These are phyloP conservation scores for Phyllosticta citriasiana DNA, from an alignment of 2,329 filamentous ascomycete genomes.

Conservation along the genomic window DNA sequence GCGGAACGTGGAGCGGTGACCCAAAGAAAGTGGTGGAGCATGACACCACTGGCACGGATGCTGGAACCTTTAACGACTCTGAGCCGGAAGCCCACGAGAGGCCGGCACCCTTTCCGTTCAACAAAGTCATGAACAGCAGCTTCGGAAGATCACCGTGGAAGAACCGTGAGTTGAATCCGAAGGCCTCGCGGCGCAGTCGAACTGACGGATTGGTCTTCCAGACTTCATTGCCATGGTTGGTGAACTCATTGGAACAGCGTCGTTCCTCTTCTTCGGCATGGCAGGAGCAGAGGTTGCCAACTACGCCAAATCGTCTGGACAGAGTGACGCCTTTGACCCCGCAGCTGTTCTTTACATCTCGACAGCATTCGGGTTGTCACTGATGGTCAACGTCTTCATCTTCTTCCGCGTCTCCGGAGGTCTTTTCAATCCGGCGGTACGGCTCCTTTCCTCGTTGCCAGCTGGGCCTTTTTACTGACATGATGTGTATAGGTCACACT, in stretches of 20 bases:
- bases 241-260: constrained; percentile 44
- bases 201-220: background rate
- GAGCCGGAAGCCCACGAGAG: background rate
- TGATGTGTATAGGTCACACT: constrained; percentile 31
- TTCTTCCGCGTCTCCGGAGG: constrained; percentile 44
- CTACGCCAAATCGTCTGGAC: constrained; percentile 18
- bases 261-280: constrained; percentile 42
- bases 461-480: background rate
- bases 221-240: constrained; percentile 37
- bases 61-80: constrained; percentile 1
- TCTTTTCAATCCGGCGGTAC: constrained; percentile 37
- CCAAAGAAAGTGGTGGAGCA: background rate
- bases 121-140: constrained; percentile 8
- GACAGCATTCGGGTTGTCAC: constrained; percentile 36
- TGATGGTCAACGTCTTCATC: constrained; percentile 45
- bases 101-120: constrained; percentile 3
- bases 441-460: background rate
- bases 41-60: background rate
- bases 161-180: constrained; percentile 3
- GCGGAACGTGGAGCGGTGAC: background rate
- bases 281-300: constrained; percentile 35
- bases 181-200: background rate
- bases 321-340: constrained; percentile 2
- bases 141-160: constrained; percentile 9
- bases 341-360: constrained; percentile 33